Conservation (phyloP, 2,329 filamentous ascomycete species). For the Aureobasidium musti region DNA sequence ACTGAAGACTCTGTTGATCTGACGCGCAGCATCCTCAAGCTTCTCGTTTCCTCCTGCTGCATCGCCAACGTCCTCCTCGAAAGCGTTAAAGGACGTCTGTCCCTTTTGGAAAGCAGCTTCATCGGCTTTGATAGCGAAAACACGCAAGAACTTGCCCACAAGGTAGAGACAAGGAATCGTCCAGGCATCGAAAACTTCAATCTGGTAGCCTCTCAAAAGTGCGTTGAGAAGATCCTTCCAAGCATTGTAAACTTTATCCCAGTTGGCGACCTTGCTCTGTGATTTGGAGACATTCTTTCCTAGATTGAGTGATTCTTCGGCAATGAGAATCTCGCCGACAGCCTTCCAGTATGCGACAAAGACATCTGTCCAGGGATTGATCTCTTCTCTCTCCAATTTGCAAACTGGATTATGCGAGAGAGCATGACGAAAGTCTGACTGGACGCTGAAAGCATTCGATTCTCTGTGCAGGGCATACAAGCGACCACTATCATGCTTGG, state of each 20-base stretch:
- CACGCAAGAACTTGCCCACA: conserved; percentile 79
- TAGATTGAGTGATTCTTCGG: conserved; percentile 57
- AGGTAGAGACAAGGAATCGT: conserved; percentile 88
- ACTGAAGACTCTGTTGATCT: conserved; percentile 89
- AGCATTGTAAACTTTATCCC: conserved; percentile 78
- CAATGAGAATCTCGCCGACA: conserved; percentile 68
- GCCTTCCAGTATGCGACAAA: conserved; percentile 84
- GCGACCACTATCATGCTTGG: conserved; percentile 62
- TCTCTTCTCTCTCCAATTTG: conserved; percentile 57
- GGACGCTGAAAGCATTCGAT: conserved; percentile 66
- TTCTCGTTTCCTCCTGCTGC: conserved; percentile 77
- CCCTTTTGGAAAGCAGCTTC: conserved; percentile 58
- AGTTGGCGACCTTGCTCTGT: conserved; percentile 56
- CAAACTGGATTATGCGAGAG: conserved; percentile 63
- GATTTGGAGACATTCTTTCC: conserved; percentile 38
- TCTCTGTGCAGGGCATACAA: conserved; percentile 70
- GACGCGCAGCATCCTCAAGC: conserved; percentile 84
- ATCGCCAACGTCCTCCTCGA: conserved; percentile 80
- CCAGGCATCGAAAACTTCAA: conserved; percentile 78
- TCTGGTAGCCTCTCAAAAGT: conserved; percentile 79
- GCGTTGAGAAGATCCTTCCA: conserved; percentile 84
- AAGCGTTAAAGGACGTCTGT: conserved; percentile 45
- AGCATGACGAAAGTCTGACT: conserved; percentile 68
- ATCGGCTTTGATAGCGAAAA: conserved; percentile 91
- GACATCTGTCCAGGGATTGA: conserved; percentile 82